Base-by-base conservation (phyloP, 1,284 basidiomycete species). In the Psilocybe mexicana region DNA sequence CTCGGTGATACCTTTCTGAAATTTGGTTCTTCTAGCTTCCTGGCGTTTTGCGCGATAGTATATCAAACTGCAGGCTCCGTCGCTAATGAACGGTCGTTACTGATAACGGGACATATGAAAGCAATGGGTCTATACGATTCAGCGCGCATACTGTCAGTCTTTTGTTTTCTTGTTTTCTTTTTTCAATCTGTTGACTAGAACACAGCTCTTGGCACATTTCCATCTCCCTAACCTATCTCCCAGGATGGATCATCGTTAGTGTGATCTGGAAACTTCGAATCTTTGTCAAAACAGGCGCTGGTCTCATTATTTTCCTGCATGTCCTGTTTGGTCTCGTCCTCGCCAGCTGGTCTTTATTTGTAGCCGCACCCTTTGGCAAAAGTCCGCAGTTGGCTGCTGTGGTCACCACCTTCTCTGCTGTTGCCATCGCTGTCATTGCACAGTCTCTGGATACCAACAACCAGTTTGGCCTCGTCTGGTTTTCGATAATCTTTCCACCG, bases 351-450 rank as follows among this genome's bases (percentile, higher is more conserved):
- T 84, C 87, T 0, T 81, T 91, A 66, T 86, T 90, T 65, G 72
- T 88, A 36, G 79, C 83, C 2, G 83, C 80, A 24, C 87, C 86
- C 1, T 90, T 91, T 62, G 83, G 83, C 6, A 85, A 86, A 64
- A 87, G 84, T 58, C 87, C 89, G 2, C 87, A 90, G 64, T 79
- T 91, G 6, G 86, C 88, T 0, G 88, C 89, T 0, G 82, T 90
- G 3, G 75, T 76, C 2, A 79, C 88, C 2, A 90, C 89, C 0
- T 84, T 90, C 65, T 69, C 86, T 35, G 76, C 83, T 8, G 81
- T 92, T 59, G 63, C 90, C 4, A 79, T 90, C 43, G 86, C 86
- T 0, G 70, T 90, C 35, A 79, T 89, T 0, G 77, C 85, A 56
- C 74, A 74, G 36, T 54, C 61, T 3, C 68, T 82, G 2, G 70